These are phyloP conservation scores for Pogostemon cablin DNA, from an alignment of 257 asterid genomes.

Conservation along the genomic window DNA sequence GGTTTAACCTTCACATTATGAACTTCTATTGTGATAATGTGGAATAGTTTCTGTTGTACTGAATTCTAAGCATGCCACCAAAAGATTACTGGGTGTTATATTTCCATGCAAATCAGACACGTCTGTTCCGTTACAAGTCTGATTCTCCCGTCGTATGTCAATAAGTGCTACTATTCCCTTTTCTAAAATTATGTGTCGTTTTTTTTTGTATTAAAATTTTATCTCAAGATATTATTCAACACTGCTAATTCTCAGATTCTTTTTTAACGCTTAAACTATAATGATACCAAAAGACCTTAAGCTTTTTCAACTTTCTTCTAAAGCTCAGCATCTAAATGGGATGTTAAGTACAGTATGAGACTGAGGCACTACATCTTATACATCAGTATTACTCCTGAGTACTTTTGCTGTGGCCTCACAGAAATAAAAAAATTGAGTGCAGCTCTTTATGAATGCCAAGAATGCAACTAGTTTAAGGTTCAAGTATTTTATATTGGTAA, in stretches of 20 bases:
- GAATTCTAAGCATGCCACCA: no score
- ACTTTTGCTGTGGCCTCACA: not conserved
- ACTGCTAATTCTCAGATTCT: not conserved
- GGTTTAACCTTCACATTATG: no score
- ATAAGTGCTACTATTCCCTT: not conserved
- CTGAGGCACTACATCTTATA: slow-evolving; percentile 4
- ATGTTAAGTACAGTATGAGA: not conserved
- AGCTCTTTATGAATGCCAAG: not conserved
- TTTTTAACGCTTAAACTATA: not conserved
- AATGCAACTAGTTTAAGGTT: not conserved
- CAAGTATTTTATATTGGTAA: not conserved
- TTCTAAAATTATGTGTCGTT: not conserved
- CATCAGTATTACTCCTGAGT: not conserved
- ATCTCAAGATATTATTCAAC: not conserved
- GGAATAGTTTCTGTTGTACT: no score
- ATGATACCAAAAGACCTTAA: not conserved
- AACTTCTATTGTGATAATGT: no score
- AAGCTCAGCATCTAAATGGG: not conserved
- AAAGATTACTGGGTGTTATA: no score
- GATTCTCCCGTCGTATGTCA: not conserved
- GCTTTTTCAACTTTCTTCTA: not conserved
- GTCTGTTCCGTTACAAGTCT: not conserved
- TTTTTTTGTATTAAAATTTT: not conserved
- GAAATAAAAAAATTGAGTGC: not conserved
- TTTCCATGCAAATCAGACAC: not conserved